Evolutionary conservation across 2,329 filamentous ascomycete species (phyloP), one percentile per base, ranked within the genome.

Genomic region (Neofusicoccum kwambonambiense): DNA sequence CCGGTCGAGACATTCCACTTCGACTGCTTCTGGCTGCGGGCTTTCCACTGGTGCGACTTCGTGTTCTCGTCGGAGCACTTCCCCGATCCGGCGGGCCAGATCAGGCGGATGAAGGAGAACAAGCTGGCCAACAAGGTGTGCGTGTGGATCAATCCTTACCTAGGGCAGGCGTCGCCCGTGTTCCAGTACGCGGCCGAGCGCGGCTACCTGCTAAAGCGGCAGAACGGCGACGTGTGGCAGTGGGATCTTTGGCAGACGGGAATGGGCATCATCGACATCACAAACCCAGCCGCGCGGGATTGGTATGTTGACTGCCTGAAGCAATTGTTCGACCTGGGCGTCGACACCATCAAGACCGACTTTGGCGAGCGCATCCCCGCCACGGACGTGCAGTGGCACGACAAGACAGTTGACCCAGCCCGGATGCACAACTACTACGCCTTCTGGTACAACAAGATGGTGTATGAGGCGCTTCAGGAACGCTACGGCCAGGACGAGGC

Each of bases 371-470:
- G 89, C 31, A 88, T 92, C 62, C 89, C 89, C 0, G 85, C 83
- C 4, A 81, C 83, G 56, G 86, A 89, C 68, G 85, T 91, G 5
- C 81, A 84, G 68, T 92, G 89, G 84, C 80, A 86, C 71, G 87
- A 91, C 69, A 72, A 78, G 54, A 80, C 79, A 4, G 73, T 80
- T n/a, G 87, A 91, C 69, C 84, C 88, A 1, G 80, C 79, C 58
- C 85, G 84, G 70, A 92, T 92, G 89, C 90, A 91, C 78, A 92
- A 92, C 76, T 91, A 86, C 78, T 92, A 91, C 74, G 83, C 89
- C n/a, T 89, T 89, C 71, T 76, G 88, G 3, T 92, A 90, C 79
- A 92, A 91, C 81, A 85, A 87, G 69, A 75, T 86, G 64, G 89
- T 91, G 7, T 91, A 89, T 72, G 85, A 89, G 70, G 83, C 87